Evolutionary conservation across 2,329 filamentous ascomycete species (phyloP).

Genomic region (Aspergillus sp.): DNA sequence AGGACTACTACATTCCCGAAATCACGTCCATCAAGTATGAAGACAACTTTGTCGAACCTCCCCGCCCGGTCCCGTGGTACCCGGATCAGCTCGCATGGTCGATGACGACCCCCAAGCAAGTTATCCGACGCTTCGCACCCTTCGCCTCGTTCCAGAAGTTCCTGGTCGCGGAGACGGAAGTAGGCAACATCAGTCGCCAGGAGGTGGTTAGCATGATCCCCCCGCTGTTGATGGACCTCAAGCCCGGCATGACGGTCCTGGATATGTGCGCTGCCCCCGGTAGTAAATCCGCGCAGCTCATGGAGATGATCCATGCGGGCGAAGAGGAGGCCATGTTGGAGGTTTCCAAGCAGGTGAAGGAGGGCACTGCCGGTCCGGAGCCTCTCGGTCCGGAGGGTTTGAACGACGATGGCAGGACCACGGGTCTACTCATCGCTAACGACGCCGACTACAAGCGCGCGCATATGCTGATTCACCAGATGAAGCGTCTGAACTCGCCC

Average conservation of each 20-base stretch:
- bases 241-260: slow-evolving; percentile 86
- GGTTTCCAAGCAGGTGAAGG: slow-evolving; percentile 63
- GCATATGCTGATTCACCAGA: slow-evolving; percentile 96
- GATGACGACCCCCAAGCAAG: slow-evolving; percentile 97
- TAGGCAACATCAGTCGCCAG: slow-evolving; percentile 96
- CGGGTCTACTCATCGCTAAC: slow-evolving; percentile 90
- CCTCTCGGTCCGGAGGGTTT: slow-evolving; percentile 50
- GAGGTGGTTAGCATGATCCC: slow-evolving; percentile 99
- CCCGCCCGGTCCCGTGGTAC: slow-evolving; percentile 83
- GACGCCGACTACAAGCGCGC: slow-evolving; percentile 95
- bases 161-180: slow-evolving; percentile 92
- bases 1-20: slow-evolving; percentile 84
- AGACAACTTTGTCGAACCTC: slow-evolving; percentile 77
- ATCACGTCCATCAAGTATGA: slow-evolving; percentile 84
- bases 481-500: slow-evolving; percentile 93
- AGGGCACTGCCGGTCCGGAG: slow-evolving; percentile 57
- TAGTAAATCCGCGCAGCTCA: slow-evolving; percentile 92
- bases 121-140: slow-evolving; percentile 87
- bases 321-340: slow-evolving; percentile 83
- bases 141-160: slow-evolving; percentile 98
- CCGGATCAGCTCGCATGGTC: slow-evolving; percentile 93
- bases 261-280: slow-evolving; percentile 96
- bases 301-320: slow-evolving; percentile 90
- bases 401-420: slow-evolving; percentile 79
- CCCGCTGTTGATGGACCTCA: slow-evolving; percentile 85